A percentile compares a stretch with the other conserved stretches of the same genome.
Conservation (phyloP, 768 basidiomycete genomes). For the Panus rudis region DNA sequence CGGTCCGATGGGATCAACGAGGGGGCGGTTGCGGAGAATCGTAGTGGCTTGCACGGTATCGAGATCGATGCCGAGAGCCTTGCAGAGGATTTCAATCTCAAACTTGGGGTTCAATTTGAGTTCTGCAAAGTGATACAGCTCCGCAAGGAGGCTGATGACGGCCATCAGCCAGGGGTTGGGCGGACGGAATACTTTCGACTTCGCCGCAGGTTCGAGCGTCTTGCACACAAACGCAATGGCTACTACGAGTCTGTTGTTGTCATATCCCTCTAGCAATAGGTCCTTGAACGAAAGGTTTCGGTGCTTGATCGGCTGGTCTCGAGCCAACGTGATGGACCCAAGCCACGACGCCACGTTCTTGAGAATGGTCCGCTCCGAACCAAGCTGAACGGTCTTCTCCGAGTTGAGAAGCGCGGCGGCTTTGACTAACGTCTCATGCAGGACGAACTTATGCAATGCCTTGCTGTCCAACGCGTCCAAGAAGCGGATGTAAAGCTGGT, state of each 20-base stretch:
- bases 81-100: constrained; percentile 96
- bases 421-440: constrained; percentile 93
- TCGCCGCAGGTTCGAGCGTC: constrained; percentile 82
- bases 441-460: constrained; percentile 61
- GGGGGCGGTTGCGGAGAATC: constrained; percentile 71
- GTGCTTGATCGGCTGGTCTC: constrained; percentile 88
- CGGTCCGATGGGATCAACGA: constrained; percentile 52
- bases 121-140: constrained; percentile 96
- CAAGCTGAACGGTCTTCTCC: constrained; percentile 81
- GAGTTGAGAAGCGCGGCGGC: constrained; percentile 83
- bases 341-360: constrained; percentile 97
- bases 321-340: constrained; percentile 86
- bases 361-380: constrained; percentile 76
- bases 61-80: constrained; percentile 81
- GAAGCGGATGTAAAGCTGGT: constrained; percentile 89
- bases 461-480: constrained; percentile 75
- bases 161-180: constrained; percentile 99
- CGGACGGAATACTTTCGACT: constrained; percentile 88
- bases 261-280: constrained; percentile 92
- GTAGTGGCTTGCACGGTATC: constrained; percentile 79
- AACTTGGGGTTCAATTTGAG: constrained; percentile 96
- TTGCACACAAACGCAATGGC: constrained; percentile 99
- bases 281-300: constrained; percentile 96
- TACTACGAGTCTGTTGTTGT: constrained; percentile 82
- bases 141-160: constrained; percentile 82